Conservation (phyloP, 352 stramenopile genomes). For the Pythium coloratum region DNA sequence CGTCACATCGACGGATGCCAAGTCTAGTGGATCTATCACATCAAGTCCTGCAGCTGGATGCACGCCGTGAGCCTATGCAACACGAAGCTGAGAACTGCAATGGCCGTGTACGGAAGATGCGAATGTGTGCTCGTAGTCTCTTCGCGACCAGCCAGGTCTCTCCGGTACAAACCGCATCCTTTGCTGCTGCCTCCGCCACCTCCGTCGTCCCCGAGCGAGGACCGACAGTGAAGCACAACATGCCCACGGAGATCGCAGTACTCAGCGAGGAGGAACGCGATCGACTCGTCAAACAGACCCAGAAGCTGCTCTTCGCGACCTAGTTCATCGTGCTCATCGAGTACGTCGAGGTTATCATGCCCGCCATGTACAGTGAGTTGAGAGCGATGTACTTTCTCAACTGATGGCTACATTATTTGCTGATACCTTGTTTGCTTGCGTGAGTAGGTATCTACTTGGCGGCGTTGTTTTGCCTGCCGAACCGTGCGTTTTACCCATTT, state of each 20-base stretch:
- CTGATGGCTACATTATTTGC: too few species aligned
- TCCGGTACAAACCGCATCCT: neutral
- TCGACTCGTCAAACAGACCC: slow-evolving; percentile 1
- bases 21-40: neutral
- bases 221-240: neutral
- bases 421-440: neutral
- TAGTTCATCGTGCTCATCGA: slow-evolving; percentile 30
- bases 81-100: neutral
- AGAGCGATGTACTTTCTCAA: too few species aligned
- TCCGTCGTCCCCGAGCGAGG: neutral
- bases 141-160: neutral
- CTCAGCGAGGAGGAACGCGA: neutral
- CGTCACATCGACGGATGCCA: neutral
- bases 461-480: slow-evolving; percentile 29
- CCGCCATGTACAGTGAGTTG: neutral
- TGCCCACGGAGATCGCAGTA: neutral
- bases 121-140: neutral
- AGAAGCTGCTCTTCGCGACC: slow-evolving; percentile 29
- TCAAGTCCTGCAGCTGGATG: neutral
- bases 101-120: neutral
- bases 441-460: neutral
- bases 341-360: neutral
- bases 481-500: slow-evolving; percentile 31
- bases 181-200: neutral
- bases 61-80: neutral